phyloP scores from a whole-genome alignment of 371 early-diverging fungal species.

The Globomyces sp. region DNA sequence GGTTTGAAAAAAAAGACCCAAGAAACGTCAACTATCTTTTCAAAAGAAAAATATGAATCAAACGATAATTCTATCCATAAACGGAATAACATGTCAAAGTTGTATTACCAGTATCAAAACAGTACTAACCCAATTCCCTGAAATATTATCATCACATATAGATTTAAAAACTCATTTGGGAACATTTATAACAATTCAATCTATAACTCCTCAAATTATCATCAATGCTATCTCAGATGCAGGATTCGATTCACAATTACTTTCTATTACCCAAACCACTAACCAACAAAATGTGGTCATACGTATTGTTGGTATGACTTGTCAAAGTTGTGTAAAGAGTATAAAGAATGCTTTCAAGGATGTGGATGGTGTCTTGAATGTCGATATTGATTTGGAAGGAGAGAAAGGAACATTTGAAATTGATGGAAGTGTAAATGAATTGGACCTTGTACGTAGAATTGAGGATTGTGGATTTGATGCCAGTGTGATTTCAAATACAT shows the following conservation, averaged over 20 bases:
- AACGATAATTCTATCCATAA: not conserved
- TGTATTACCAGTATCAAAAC: not conserved
- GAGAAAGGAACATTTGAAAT: constrained; percentile 40
- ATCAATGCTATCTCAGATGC: not conserved
- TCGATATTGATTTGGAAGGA: constrained; percentile 41
- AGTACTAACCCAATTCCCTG: not conserved
- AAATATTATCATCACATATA: not conserved
- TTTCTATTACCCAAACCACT: not conserved
- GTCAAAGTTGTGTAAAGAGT: constrained; percentile 5
- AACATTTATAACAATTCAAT: not conserved
- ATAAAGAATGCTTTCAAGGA: not conserved
- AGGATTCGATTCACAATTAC: not conserved
- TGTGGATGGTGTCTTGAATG: constrained; percentile 37
- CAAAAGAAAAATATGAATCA: no score
- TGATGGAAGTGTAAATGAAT: constrained; percentile 20
- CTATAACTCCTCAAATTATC: not conserved
- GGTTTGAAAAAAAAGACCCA: no score
- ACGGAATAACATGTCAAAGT: not conserved
- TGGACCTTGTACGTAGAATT: constrained; percentile 46
- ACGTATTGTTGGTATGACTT: constrained; percentile 1
- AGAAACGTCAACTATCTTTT: no score
- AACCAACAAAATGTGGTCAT: not conserved
- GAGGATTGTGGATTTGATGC: constrained; percentile 65
- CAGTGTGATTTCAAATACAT: not conserved
- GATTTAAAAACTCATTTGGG: not conserved